phyloP scores from a whole-genome alignment of 176 grass and related monocot genomes.

The Musa beccarii region DNA sequence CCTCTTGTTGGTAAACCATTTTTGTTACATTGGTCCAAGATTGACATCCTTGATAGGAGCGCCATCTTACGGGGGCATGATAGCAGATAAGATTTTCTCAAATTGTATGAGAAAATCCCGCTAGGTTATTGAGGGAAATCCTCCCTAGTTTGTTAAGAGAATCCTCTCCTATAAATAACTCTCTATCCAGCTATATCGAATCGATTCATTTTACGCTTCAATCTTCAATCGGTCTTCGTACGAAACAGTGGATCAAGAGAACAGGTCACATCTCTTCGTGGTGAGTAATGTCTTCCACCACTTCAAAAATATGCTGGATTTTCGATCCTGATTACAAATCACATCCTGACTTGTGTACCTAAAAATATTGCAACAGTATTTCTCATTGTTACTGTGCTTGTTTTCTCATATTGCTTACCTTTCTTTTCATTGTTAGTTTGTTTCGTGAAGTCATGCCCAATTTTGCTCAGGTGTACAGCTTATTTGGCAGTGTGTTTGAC shows the following conservation, averaged over 20 bases:
- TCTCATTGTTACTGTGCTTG: background rate
- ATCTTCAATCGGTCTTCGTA: constrained; percentile 26
- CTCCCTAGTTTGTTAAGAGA: no score
- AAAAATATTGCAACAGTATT: background rate
- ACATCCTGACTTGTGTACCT: no score
- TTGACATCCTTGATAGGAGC: no score
- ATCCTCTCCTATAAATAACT: no score
- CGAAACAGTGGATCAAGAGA: constrained; percentile 44
- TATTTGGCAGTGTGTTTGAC: constrained; percentile 85
- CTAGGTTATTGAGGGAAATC: no score
- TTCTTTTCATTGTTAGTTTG: constrained; percentile 4
- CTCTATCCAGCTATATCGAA: no score
- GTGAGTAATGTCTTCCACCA: constrained; percentile 30
- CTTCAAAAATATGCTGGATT: background rate
- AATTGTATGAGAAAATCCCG: no score
- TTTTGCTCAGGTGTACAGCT: constrained; percentile 73
- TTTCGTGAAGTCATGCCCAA: constrained; percentile 50
- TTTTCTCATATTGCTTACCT: constrained; percentile 12
- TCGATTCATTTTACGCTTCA: no score
- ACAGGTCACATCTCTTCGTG: constrained; percentile 33
- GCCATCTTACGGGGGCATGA: no score
- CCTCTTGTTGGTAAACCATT: no score
- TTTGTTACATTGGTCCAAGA: no score
- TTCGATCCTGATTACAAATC: background rate
- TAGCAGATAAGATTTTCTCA: no score